Base-by-base conservation (phyloP, 768 basidiomycete species). In the Mycena rebaudengoi region DNA sequence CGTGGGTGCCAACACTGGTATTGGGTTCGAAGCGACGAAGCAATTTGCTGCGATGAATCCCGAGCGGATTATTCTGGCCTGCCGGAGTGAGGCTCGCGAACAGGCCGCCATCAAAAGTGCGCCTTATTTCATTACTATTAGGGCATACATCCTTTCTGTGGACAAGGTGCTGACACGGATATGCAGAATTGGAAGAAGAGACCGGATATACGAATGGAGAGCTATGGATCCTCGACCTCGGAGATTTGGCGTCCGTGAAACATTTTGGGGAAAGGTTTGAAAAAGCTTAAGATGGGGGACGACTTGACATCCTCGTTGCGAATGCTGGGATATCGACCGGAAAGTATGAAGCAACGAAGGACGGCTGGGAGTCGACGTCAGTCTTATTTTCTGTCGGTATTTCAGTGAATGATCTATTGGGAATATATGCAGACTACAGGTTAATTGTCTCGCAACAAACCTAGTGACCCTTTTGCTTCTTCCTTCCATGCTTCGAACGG, bases 341-440 rank as follows among this genome's bases (percentile, higher is more conserved):
- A 13, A 54, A 12, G 28, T 75, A 67, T 30, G 40, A 65, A 8
- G 23, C 43, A 29, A 75, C 78, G 0, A 45, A 51, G 2, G 71
- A 79, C 55, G 77, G 75, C 7, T 79, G n/a, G n/a, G n/a, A n/a
- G n/a, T n/a, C n/a, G n/a, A n/a, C n/a, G n/a, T n/a, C n/a, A n/a
- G n/a, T n/a, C n/a, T n/a, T n/a, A n/a, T n/a, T n/a, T n/a, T n/a
- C n/a, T n/a, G n/a, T n/a, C n/a, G n/a, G n/a, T n/a, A n/a, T n/a
- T n/a, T n/a, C n/a, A n/a, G n/a, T n/a, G n/a, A n/a, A n/a, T n/a
- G n/a, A n/a, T n/a, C n/a, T n/a, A n/a, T n/a, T n/a, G n/a, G n/a
- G n/a, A n/a, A n/a, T n/a, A n/a, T n/a, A n/a, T n/a, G n/a, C 29
- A 80, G 74, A 7, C 26, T 80, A 1, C 77, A 80, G 45, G 73